Evolutionary conservation across 1,284 basidiomycete species (phyloP), one percentile per base, ranked within the genome.

Genomic region (Microbotryum saponariae): DNA sequence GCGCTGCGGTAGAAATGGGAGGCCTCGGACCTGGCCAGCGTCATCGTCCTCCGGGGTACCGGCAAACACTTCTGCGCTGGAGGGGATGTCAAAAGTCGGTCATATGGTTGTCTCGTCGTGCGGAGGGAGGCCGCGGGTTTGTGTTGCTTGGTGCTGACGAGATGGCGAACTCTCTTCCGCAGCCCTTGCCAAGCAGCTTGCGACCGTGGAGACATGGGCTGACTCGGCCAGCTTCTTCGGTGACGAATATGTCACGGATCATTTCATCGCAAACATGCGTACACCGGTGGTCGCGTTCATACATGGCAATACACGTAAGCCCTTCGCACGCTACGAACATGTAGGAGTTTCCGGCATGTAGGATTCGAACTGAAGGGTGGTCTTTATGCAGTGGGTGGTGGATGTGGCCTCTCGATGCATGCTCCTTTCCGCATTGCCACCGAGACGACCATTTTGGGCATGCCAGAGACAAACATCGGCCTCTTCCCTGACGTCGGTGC

Each of bases 401-500:
- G 96, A 55, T 89, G 90, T 42, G 96, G 96, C 53, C 82, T 98
- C 58, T 82, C 85, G 37, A 84, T 88, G n/a, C 85, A 89, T 66
- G 93, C 92, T 5, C 83, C 86, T 0, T 91, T 98, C 77, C 83
- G 96, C 65, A 82, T 99, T 62, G 93, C 93, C 4, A 97, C 96
- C 4, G 91, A 97, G 76, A 88, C 88, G 51, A 97, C 94, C 0
- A 66, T 82, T 1, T 89, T 93, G 74, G 88, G 92, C n/a, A 98
- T 98, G 94, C 96, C 96, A 44, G 92, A 97, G 69, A 73, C 72
- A 42, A 67, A 65, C 50, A 71, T 74, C 54, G 70, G 71, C 25
- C 63, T 89, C 71, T 85, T 80, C 70, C 91, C 91, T 33, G 91
- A 94, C 76, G 94, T 98, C 54, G 96, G 96, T 45, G 88, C 88